These are phyloP conservation scores for Plasmodium yoelii DNA, from an alignment of 169 alveolate genomes.

Conservation along the genomic window DNA sequence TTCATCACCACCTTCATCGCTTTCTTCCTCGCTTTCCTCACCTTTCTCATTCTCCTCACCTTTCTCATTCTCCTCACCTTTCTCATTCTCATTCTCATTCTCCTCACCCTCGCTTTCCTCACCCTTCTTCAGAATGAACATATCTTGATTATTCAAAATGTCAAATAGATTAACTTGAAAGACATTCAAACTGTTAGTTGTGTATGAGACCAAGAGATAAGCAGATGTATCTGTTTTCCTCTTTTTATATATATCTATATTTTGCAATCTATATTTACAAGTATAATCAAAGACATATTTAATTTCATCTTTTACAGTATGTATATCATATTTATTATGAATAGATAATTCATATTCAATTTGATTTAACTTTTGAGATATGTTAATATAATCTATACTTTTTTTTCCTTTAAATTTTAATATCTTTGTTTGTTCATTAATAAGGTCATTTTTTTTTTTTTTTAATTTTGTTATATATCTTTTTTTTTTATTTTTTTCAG, in stretches of 20 bases:
- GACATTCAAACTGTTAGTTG: constrained; percentile 72
- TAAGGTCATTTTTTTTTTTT: constrained; percentile 41
- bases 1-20: constrained; percentile 41
- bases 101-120: constrained; percentile 54
- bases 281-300: constrained; percentile 62
- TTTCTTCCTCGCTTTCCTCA: constrained; percentile 42
- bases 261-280: constrained; percentile 52
- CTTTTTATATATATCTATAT: constrained; percentile 53
- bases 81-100: constrained; percentile 26
- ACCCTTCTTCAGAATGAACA: constrained; percentile 22
- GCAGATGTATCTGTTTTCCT: constrained; percentile 37
- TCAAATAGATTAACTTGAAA: constrained; percentile 79
- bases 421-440: constrained; percentile 41
- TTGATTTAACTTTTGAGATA: constrained; percentile 21
- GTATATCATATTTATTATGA: constrained; percentile 50
- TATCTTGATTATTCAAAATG: constrained; percentile 63
- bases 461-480: constrained; percentile 67
- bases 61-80: constrained; percentile 14
- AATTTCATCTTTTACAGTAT: constrained; percentile 73
- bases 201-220: constrained; percentile 25
- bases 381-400: constrained; percentile 24
- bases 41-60: not conserved
- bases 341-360: constrained; percentile 32
- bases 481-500: constrained; percentile 69
- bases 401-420: constrained; percentile 64